Percentiles rank a stretch among this genome's conserved stretches.
Conservation (phyloP, 2,329 filamentous ascomycete genomes). For the Claviceps cyperi region DNA sequence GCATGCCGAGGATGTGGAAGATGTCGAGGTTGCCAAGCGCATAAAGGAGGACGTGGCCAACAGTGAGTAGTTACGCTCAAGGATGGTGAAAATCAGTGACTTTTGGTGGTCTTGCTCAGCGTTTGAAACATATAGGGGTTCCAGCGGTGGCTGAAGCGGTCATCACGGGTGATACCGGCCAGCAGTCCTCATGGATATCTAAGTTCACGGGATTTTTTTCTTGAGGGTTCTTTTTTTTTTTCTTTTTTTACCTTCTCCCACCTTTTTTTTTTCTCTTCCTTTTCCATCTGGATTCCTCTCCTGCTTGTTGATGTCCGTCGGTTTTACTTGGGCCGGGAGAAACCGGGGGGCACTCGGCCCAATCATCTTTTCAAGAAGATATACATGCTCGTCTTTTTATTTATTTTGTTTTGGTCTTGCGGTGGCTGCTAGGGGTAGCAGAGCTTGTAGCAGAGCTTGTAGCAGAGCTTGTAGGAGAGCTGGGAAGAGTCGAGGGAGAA, state of each 20-base stretch:
- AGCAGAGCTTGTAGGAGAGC: not conserved
- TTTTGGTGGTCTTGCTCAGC: conserved; percentile 1
- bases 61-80: conserved; percentile 6
- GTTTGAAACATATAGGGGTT: not conserved
- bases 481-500: not conserved
- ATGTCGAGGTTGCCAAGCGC: conserved; percentile 10
- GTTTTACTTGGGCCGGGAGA: not conserved
- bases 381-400: too few relatives aligned
- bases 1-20: conserved; percentile 10
- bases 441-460: not conserved
- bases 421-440: not conserved
- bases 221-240: not conserved
- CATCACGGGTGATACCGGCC: not conserved
- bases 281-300: not conserved
- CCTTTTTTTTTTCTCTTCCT: not conserved
- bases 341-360: not conserved
- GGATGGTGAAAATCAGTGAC: not conserved
- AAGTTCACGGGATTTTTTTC: conserved; percentile 2
- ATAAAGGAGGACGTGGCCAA: conserved; percentile 7
- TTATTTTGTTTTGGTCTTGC: too few relatives aligned
- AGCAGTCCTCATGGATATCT: conserved; percentile 4
- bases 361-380: too few relatives aligned
- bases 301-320: too few relatives aligned
- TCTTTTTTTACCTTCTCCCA: not conserved
- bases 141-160: conserved; percentile 1